These are phyloP conservation scores for Colletotrichum ledebouriae DNA, from an alignment of 2,329 filamentous ascomycete genomes.

Conservation along the genomic window DNA sequence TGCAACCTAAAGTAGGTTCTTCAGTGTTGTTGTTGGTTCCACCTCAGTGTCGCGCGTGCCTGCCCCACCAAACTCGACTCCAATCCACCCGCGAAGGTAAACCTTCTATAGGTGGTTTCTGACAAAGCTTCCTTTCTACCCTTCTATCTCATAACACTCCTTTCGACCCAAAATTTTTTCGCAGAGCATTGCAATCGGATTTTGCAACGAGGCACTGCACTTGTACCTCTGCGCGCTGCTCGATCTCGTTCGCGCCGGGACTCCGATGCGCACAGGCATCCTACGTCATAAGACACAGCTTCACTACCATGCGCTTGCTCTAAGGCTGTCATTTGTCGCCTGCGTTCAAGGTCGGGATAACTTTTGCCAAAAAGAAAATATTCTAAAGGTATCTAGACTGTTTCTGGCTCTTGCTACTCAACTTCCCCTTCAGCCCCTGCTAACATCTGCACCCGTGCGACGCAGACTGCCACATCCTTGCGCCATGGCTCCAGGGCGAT, in stretches of 20 bases:
- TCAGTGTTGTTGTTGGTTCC: constrained; percentile 27
- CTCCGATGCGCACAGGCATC: no score
- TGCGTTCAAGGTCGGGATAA: not conserved
- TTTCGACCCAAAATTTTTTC: no score
- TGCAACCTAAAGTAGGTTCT: constrained; percentile 16
- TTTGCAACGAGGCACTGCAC: no score
- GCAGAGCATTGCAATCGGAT: no score
- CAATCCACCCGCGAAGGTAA: constrained; percentile 26
- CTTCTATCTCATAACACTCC: no score
- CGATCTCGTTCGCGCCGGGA: no score
- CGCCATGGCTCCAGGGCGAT: constrained; percentile 28
- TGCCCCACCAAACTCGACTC: constrained; percentile 37
- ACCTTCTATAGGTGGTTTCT: constrained; percentile 12
- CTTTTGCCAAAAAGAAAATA: not conserved
- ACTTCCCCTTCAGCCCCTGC: not conserved
- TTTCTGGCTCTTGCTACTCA: not conserved
- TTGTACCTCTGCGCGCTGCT: no score
- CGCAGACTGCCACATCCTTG: constrained; percentile 12
- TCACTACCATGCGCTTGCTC: constrained; percentile 23
- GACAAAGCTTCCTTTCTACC: not conserved
- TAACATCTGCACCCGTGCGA: constrained; percentile 23
- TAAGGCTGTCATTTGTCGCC: not conserved
- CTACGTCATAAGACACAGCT: no score
- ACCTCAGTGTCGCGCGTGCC: constrained; percentile 4
- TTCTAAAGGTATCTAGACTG: not conserved